phyloP scores from a whole-genome alignment of 2,329 filamentous ascomycete species.

The Stemphylium vesicarium region DNA sequence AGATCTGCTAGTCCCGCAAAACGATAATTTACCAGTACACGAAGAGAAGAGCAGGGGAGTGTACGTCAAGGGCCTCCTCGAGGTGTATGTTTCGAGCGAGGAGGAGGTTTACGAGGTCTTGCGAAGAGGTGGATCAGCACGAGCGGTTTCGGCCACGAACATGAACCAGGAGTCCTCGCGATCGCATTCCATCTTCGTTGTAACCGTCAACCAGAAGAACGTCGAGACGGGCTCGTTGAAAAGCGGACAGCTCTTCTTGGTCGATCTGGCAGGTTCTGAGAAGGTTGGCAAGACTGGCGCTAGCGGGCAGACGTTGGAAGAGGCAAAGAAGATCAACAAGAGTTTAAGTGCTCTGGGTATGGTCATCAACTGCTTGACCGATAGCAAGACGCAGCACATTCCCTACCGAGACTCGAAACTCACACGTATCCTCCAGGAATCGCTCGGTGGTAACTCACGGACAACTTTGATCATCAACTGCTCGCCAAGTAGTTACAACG shows the following conservation, averaged over 20 bases:
- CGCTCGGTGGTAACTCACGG: slow-evolving; percentile 93
- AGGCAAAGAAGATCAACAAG: slow-evolving; percentile 99
- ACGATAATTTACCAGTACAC: slow-evolving; percentile 96
- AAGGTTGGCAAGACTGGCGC: slow-evolving; percentile 99
- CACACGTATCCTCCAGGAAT: slow-evolving; percentile 96
- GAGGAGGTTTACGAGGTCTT: slow-evolving; percentile 97
- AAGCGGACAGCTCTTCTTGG: slow-evolving; percentile 94
- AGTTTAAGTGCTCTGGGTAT: slow-evolving; percentile 97
- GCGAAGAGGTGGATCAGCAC: slow-evolving; percentile 85
- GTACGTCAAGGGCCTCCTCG: slow-evolving; percentile 92
- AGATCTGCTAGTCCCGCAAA: slow-evolving; percentile 88
- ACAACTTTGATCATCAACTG: slow-evolving; percentile 99
- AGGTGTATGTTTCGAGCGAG: slow-evolving; percentile 94
- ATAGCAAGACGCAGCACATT: slow-evolving; percentile 94
- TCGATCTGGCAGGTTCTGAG: slow-evolving; percentile 97
- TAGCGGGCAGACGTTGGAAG: slow-evolving; percentile 94
- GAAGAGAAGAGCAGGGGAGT: slow-evolving; percentile 96
- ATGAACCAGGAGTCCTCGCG: slow-evolving; percentile 99
- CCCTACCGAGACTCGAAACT: slow-evolving; percentile 98
- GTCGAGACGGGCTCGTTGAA: slow-evolving; percentile 95
- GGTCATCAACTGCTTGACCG: slow-evolving; percentile 97
- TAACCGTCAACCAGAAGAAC: slow-evolving; percentile 97
- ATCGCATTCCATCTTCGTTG: slow-evolving; percentile 97
- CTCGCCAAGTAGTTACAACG: slow-evolving; percentile 98
- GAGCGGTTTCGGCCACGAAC: slow-evolving; percentile 95